Evolutionary conservation across 345 rosid genomes (phyloP).

Genomic region (Eucalyptus erythrocorys): DNA sequence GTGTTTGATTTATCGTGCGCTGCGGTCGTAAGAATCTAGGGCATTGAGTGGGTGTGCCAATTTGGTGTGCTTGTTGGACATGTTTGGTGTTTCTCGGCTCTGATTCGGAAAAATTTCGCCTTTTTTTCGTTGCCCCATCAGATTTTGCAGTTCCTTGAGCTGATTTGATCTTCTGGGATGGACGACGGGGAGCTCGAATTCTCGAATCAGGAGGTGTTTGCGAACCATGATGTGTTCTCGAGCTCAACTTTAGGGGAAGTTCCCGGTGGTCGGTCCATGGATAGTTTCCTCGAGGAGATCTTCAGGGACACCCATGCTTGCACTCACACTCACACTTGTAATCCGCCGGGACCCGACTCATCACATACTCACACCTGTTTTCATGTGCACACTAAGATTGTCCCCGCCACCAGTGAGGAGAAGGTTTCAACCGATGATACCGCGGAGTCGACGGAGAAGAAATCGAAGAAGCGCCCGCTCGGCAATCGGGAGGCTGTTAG

Average conservation of each 20-base stretch:
- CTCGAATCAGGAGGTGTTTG: conserved; percentile 69
- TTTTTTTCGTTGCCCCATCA: not conserved
- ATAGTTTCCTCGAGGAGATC: conserved; percentile 15
- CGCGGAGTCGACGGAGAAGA: conserved; percentile 57
- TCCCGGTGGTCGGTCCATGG: conserved; percentile 66
- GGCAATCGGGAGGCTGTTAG: conserved; percentile 93
- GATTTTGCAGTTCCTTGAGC: not conserved
- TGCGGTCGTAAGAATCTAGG: not conserved
- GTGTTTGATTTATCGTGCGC: not conserved
- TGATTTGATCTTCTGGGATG: conserved; percentile 11
- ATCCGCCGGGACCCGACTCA: conserved; percentile 85
- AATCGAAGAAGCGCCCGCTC: conserved; percentile 52
- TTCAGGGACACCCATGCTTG: conserved; percentile 67
- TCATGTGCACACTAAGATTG: conserved; percentile 85
- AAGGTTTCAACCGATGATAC: conserved; percentile 64
- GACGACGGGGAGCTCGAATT: conserved; percentile 93
- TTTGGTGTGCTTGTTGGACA: not conserved
- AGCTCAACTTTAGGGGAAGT: conserved; percentile 42
- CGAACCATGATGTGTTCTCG: conserved; percentile 55
- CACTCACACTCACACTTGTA: conserved; percentile 90
- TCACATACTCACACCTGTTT: conserved; percentile 88
- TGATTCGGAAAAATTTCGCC: not conserved
- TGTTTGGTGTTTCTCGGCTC: not conserved
- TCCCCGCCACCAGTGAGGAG: conserved; percentile 50
- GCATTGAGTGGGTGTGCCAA: not conserved